Evolutionary conservation across 805 yeast species (phyloP).

Genomic region (Yamadazyma kitorensis): DNA sequence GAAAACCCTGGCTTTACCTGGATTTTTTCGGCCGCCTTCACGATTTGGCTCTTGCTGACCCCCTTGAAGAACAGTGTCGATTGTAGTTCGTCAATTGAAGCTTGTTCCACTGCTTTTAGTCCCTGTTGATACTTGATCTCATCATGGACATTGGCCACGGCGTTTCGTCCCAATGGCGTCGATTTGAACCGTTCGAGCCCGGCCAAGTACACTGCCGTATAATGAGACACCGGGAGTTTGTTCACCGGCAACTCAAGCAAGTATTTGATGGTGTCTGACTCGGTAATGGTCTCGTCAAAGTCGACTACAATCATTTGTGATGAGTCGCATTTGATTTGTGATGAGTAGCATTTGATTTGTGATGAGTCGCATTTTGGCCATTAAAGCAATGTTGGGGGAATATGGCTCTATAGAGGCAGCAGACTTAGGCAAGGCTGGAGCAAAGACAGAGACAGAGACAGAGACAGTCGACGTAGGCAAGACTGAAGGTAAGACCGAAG

Average conservation of each 20-base stretch:
- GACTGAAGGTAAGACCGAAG: conserved; percentile 8
- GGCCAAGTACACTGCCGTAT: conserved; percentile 41
- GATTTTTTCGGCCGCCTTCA: conserved; percentile 33
- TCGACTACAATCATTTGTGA: conserved; percentile 43
- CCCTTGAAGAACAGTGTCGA: conserved; percentile 40
- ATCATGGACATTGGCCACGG: conserved; percentile 29
- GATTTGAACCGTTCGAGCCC: too few species aligned
- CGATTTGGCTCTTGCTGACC: conserved; percentile 25
- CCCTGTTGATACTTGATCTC: conserved; percentile 48
- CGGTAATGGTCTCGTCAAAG: conserved; percentile 68
- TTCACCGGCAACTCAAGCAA: conserved; percentile 11
- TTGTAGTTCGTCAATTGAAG: conserved; percentile 46
- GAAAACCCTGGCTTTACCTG: conserved; percentile 38
- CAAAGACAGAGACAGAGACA: not conserved
- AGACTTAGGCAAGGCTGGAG: conserved; percentile 2
- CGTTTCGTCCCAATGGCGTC: too few species aligned
- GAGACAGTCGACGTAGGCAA: conserved; percentile 4
- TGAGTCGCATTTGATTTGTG: too few species aligned
- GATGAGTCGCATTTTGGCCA: too few species aligned
- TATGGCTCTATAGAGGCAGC: conserved; percentile 9
- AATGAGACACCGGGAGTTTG: conserved; percentile 39
- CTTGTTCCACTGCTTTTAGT: conserved; percentile 43
- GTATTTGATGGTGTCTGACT: conserved; percentile 47
- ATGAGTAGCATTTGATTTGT: too few species aligned
- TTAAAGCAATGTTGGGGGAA: conserved; percentile 11